phyloP scores from a whole-genome alignment of 805 yeast genomes.

The Myxozyma vanderwaltii region DNA sequence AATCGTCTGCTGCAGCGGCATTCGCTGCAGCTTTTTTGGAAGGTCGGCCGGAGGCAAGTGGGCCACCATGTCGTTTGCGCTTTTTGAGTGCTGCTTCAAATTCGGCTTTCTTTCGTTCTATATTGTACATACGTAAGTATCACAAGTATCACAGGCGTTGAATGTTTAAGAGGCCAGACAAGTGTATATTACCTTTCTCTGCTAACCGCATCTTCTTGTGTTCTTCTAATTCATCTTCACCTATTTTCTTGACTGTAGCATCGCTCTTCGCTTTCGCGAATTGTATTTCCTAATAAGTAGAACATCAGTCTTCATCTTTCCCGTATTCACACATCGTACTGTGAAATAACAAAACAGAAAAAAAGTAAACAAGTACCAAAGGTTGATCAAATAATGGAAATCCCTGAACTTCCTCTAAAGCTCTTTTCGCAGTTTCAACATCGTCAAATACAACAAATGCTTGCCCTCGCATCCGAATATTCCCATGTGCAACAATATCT shows the following conservation, averaged over 20 bases:
- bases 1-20: constrained; percentile 36
- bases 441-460: constrained; percentile 68
- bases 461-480: constrained; percentile 74
- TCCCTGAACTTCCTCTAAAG: constrained; percentile 45
- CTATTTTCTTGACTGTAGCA: constrained; percentile 34
- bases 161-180: neutral
- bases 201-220: constrained; percentile 31
- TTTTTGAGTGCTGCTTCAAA: constrained; percentile 27
- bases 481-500: constrained; percentile 59
- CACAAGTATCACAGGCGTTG: neutral
- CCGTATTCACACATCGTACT: no score
- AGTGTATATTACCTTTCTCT: constrained; percentile 32
- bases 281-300: constrained; percentile 40
- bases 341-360: neutral
- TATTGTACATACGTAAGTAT: neutral
- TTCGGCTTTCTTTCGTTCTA: constrained; percentile 26
- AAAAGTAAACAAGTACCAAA: constrained; percentile 41
- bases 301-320: no score
- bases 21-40: constrained; percentile 27
- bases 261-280: constrained; percentile 54
- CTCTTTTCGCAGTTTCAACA: constrained; percentile 49
- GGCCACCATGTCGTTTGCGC: constrained; percentile 32
- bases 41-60: constrained; percentile 17
- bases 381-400: constrained; percentile 50
- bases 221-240: constrained; percentile 36